Evolutionary conservation across 345 rosid genomes (phyloP).

Genomic region (Moricandia moricandioides): DNA sequence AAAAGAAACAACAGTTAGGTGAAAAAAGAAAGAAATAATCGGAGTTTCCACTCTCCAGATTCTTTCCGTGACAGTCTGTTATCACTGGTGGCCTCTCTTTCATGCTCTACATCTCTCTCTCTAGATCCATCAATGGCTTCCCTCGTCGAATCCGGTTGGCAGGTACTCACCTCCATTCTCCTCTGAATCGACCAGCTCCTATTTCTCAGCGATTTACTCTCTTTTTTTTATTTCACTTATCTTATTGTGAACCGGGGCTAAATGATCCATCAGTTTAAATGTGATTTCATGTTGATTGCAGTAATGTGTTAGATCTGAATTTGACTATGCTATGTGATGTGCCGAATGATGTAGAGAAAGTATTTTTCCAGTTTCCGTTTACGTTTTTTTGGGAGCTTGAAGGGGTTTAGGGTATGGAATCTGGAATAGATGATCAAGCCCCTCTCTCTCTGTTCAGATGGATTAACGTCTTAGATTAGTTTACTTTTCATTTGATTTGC

Average conservation of each 20-base stretch:
- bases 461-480: constrained; percentile 3
- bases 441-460: neutral
- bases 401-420: neutral
- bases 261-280: neutral
- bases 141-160: constrained; percentile 78
- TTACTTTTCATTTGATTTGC: neutral
- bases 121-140: constrained; percentile 59
- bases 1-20: neutral
- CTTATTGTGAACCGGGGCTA: neutral
- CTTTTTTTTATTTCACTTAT: neutral
- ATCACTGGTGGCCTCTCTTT: constrained; percentile 38
- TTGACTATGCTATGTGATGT: neutral
- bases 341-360: neutral
- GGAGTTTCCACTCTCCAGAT: neutral
- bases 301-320: constrained; percentile 28
- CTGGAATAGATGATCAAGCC: neutral
- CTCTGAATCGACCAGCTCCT: neutral
- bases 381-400: neutral
- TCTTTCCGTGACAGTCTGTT: constrained; percentile 44
- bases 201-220: neutral
- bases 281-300: neutral
- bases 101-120: constrained; percentile 17
- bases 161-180: constrained; percentile 43
- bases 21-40: neutral
- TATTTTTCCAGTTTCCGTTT: neutral